These are phyloP conservation scores for Davidsoniella australis DNA, from an alignment of 2,329 filamentous ascomycete species.

Conservation along the genomic window DNA sequence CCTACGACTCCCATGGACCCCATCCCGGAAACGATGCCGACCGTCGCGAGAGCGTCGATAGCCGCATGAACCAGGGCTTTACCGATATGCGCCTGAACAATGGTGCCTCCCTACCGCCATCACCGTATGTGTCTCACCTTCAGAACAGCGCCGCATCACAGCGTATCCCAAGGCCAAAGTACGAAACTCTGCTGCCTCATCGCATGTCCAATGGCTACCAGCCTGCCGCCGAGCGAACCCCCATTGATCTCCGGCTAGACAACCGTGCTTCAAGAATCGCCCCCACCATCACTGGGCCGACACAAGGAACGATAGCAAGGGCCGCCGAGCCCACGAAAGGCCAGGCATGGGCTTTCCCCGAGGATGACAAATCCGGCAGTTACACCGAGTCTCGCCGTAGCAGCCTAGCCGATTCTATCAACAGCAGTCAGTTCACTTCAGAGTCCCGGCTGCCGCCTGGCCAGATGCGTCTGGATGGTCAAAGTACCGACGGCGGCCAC, in stretches of 20 bases:
- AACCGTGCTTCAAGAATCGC: constrained; percentile 44
- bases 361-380: constrained; percentile 40
- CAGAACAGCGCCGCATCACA: constrained; percentile 61
- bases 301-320: constrained; percentile 43
- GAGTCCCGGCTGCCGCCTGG: constrained; percentile 56
- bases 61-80: constrained; percentile 57
- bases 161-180: constrained; percentile 36
- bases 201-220: constrained; percentile 50
- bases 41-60: constrained; percentile 64
- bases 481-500: constrained; percentile 29
- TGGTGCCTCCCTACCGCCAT: constrained; percentile 21
- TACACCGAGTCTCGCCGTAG: constrained; percentile 47
- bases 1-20: constrained; percentile 13
- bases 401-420: constrained; percentile 60
- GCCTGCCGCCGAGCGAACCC: constrained; percentile 40
- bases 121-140: constrained; percentile 62
- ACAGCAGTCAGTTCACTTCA: constrained; percentile 62
- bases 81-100: constrained; percentile 50
- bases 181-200: constrained; percentile 37
- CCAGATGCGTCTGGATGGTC: constrained; percentile 49
- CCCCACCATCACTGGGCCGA: constrained; percentile 59
- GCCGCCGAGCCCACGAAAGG: constrained; percentile 68
- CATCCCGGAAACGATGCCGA: constrained; percentile 16
- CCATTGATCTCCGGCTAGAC: constrained; percentile 24
- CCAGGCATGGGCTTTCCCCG: constrained; percentile 70